Evolutionary conservation across 2,329 filamentous ascomycete species (phyloP).

Genomic region (Apiospora hydei): DNA sequence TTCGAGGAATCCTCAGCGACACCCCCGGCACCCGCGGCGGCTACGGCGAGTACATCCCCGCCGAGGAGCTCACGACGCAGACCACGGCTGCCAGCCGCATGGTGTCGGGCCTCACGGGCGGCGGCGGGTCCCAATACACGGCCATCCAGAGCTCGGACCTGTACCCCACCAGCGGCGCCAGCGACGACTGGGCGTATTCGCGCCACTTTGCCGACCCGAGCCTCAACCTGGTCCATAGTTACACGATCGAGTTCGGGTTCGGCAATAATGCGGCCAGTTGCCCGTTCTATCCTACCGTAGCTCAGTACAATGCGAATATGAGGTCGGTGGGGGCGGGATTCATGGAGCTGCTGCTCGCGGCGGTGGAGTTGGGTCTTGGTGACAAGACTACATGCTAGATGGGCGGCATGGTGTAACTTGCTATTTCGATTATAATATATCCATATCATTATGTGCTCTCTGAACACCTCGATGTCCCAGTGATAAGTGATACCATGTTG

Average conservation of each 20-base stretch:
- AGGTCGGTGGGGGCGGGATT: conserved; percentile 54
- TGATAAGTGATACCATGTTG: too few species aligned
- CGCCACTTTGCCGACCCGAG: conserved; percentile 49
- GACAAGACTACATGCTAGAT: conserved; percentile 21
- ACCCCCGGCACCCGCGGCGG: conserved; percentile 38
- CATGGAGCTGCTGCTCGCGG: conserved; percentile 53
- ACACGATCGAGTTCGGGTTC: conserved; percentile 57
- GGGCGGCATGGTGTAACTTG: too few species aligned
- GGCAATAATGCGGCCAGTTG: conserved; percentile 43
- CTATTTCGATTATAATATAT: too few species aligned
- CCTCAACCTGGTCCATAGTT: conserved; percentile 49
- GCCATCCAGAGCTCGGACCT: conserved; percentile 49
- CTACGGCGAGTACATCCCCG: conserved; percentile 55
- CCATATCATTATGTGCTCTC: too few species aligned
- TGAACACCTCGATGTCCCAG: too few species aligned
- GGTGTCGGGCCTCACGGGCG: conserved; percentile 47
- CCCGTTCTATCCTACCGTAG: conserved; percentile 54
- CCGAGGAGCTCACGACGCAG: conserved; percentile 46
- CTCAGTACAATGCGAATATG: conserved; percentile 52
- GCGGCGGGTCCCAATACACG: conserved; percentile 41
- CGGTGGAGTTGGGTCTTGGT: conserved; percentile 29
- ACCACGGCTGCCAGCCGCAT: conserved; percentile 44
- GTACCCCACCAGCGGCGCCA: conserved; percentile 55
- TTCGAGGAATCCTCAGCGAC: conserved; percentile 55
- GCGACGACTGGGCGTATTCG: conserved; percentile 55